These are phyloP conservation scores for Acanthamoeba castellanii DNA, from an alignment of 208 protist genomes.

Conservation along the genomic window DNA sequence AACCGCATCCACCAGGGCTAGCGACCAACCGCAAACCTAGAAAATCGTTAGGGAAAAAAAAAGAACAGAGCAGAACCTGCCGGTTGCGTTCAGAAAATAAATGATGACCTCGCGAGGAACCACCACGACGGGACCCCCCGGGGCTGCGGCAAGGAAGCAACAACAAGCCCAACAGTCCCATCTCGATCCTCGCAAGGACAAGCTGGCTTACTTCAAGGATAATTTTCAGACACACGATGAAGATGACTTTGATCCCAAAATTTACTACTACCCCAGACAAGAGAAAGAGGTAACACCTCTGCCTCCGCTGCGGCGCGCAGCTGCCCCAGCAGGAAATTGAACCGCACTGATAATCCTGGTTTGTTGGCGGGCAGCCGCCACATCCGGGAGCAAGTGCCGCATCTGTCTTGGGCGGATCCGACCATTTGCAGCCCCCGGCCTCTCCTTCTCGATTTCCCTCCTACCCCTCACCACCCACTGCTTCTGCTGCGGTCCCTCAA, in stretches of 20 bases:
- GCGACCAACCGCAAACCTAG: not conserved
- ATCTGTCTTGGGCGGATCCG: not conserved
- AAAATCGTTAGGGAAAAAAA: no score
- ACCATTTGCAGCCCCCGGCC: not conserved
- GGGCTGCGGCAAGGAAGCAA: not conserved
- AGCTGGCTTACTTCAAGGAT: conserved; percentile 55
- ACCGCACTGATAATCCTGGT: not conserved
- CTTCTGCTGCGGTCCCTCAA: not conserved
- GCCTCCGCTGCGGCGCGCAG: no score
- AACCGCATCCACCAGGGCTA: conserved; percentile 14
- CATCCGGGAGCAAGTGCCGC: not conserved
- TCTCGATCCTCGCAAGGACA: conserved; percentile 64
- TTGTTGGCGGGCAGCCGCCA: not conserved
- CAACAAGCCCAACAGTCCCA: conserved; percentile 9
- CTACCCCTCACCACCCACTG: not conserved
- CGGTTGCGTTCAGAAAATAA: not conserved
- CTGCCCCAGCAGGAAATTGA: not conserved
- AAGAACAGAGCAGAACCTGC: no score
- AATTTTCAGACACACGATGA: conserved; percentile 70
- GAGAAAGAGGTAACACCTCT: conserved; percentile 39
- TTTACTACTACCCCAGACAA: conserved; percentile 63
- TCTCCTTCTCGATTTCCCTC: not conserved
- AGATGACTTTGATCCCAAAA: conserved; percentile 69
- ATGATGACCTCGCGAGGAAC: not conserved
- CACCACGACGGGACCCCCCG: not conserved